Evolutionary conservation across 148 eudicot genomes (phyloP).

Genomic region (Chenopodium quinoa): DNA sequence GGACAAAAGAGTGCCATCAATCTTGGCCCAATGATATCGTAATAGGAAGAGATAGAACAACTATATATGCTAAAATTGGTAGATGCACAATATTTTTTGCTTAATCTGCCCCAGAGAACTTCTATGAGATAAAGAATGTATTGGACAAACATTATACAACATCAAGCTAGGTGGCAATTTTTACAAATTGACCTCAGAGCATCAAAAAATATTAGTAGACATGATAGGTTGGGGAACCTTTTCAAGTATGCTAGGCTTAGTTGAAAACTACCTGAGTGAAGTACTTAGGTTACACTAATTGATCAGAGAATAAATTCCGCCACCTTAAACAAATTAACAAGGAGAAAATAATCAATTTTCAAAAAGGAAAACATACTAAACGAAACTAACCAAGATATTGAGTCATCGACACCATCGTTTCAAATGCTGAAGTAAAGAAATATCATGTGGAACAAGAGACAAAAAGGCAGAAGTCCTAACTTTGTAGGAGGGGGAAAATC

Average conservation of each 20-base stretch:
- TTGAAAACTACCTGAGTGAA: not conserved
- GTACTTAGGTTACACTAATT: not conserved
- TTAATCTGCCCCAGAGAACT: not conserved
- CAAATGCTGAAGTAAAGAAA: not conserved
- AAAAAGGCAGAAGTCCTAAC: not conserved
- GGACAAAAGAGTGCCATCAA: not conserved
- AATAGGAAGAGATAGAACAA: not conserved
- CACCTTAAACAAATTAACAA: not conserved
- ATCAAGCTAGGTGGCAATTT: not conserved
- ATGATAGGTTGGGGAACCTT: not conserved
- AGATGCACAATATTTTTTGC: not conserved
- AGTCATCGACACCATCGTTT: too few relatives aligned
- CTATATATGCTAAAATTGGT: not conserved
- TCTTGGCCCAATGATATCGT: too few relatives aligned
- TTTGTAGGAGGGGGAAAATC: not conserved
- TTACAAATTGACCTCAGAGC: not conserved
- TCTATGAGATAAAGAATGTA: not conserved
- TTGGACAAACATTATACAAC: not conserved
- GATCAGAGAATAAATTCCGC: not conserved
- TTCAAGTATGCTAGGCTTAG: not conserved
- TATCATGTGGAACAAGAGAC: not conserved
- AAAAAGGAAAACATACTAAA: too few relatives aligned
- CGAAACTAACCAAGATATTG: too few relatives aligned
- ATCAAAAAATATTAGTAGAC: not conserved
- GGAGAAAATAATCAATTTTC: too few relatives aligned